Conservation (phyloP, 2,329 filamentous ascomycete genomes). For the Xylaria sp. region DNA sequence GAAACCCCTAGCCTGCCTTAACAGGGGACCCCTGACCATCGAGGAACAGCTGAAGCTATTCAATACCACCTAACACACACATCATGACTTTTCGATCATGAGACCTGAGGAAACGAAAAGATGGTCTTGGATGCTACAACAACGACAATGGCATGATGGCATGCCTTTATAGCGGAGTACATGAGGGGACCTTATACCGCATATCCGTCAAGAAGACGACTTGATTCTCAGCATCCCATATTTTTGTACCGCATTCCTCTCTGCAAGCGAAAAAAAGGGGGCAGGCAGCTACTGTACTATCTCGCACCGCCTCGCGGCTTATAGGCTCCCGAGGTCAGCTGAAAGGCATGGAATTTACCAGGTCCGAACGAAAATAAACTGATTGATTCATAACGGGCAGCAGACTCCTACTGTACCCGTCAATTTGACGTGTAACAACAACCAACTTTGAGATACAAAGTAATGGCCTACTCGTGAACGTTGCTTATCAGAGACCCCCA, state of each 20-base stretch:
- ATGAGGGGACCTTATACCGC: constrained; percentile 5
- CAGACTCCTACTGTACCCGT: constrained; percentile 9
- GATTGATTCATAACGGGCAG: neutral
- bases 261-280: neutral
- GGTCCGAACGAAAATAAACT: neutral
- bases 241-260: neutral
- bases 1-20: constrained; percentile 23
- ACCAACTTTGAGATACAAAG: constrained; percentile 1
- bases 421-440: constrained; percentile 17
- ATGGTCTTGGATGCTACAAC: neutral
- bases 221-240: constrained; percentile 4
- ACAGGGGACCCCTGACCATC: constrained; percentile 21
- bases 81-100: constrained; percentile 15
- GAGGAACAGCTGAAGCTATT: constrained; percentile 29
- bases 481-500: constrained; percentile 30
- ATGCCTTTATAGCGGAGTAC: neutral
- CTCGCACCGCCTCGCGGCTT: neutral
- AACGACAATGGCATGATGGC: neutral
- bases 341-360: constrained; percentile 2
- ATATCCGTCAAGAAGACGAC: neutral
- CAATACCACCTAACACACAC: constrained; percentile 5
- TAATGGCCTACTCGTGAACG: neutral
- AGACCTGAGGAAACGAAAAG: constrained; percentile 13
- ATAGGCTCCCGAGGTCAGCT: neutral
- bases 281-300: neutral